Evolutionary conservation across 192 early-diverging fungal species (phyloP).

Genomic region (Backusella tarrabulga): DNA sequence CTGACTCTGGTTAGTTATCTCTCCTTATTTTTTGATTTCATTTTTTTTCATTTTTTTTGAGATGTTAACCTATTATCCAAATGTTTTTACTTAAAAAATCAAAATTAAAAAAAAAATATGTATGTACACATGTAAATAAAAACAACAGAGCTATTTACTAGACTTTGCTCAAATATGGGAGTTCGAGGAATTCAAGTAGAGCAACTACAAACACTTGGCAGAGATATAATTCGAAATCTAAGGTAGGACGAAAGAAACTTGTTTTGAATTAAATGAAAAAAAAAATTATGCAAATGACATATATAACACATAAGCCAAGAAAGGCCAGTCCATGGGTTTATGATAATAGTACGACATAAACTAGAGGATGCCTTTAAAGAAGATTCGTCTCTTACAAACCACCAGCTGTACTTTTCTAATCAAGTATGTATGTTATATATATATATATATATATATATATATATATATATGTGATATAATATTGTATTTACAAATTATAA

Average conservation of each 20-base stretch:
- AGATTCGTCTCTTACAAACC: not conserved
- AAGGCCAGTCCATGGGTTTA: conserved; percentile 58
- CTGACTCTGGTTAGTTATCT: conserved; percentile 52
- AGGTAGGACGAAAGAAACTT: not conserved
- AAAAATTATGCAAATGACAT: not conserved
- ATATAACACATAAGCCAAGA: conserved; percentile 16
- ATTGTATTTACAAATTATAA: not conserved
- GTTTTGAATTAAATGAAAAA: not conserved
- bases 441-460: not conserved
- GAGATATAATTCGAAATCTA: conserved; percentile 7
- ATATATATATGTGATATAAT: not conserved
- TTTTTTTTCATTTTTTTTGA: not conserved
- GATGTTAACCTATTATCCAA: not conserved
- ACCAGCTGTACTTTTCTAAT: conserved; percentile 37
- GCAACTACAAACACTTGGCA: conserved; percentile 27
- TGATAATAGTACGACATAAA: conserved; percentile 51
- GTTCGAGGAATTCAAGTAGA: conserved; percentile 63
- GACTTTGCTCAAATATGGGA: conserved; percentile 66
- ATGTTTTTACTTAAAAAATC: not conserved
- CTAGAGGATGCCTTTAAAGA: conserved; percentile 9
- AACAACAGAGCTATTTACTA: conserved; percentile 52
- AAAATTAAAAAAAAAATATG: conserved; percentile 12
- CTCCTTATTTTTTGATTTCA: not conserved
- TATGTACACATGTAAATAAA: not conserved
- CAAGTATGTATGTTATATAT: conserved; percentile 18